phyloP scores from a whole-genome alignment of 148 eudicot species.

The Hydrangea macrophylla region DNA sequence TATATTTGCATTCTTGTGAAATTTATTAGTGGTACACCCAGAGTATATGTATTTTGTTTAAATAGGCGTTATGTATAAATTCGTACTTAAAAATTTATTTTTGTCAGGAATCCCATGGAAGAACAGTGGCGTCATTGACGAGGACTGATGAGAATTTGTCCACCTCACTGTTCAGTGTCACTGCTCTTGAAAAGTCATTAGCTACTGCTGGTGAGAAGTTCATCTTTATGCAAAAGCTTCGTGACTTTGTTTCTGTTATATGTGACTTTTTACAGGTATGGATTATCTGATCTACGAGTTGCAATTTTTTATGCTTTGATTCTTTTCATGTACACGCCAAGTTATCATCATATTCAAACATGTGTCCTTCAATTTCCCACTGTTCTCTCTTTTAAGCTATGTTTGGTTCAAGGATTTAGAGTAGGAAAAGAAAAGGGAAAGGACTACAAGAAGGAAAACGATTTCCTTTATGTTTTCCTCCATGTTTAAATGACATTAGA shows the following conservation, averaged over 20 bases:
- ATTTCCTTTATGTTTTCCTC: no score
- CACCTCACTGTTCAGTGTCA: constrained; percentile 58
- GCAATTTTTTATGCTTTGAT: constrained; percentile 1
- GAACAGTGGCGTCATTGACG: constrained; percentile 54
- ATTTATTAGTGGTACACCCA: not conserved
- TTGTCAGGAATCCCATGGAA: constrained; percentile 73
- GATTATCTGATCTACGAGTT: constrained; percentile 28
- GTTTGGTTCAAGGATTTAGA: not conserved
- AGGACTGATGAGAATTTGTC: constrained; percentile 72
- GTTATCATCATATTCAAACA: not conserved
- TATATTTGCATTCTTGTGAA: not conserved
- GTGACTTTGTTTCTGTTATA: constrained; percentile 86
- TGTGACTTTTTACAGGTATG: constrained; percentile 98
- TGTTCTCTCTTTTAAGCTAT: not conserved
- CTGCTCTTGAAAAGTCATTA: constrained; percentile 58
- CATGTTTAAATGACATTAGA: no score
- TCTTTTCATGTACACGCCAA: not conserved
- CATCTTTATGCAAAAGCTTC: constrained; percentile 97
- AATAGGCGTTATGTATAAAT: not conserved
- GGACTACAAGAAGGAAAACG: no score
- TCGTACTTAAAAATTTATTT: constrained; percentile 1
- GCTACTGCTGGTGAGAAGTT: constrained; percentile 91
- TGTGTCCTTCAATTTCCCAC: not conserved
- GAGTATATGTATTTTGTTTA: not conserved
- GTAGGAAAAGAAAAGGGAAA: no score